Conservation (phyloP, 257 asterid species). For the Nicotiana paniculata region DNA sequence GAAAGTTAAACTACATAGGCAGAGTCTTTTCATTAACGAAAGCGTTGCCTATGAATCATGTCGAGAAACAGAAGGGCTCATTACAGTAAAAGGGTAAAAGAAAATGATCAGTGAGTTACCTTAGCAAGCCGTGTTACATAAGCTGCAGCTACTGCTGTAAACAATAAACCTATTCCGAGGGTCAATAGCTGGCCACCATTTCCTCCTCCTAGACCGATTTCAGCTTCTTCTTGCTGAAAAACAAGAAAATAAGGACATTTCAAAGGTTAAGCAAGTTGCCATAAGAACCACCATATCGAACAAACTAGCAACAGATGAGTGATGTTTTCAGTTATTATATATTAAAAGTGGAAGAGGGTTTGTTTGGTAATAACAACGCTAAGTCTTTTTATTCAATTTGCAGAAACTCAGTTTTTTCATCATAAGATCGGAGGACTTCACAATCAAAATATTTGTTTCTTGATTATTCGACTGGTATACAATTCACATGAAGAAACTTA, state of each 20-base stretch:
- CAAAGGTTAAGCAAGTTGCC: neutral
- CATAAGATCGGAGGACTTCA: neutral
- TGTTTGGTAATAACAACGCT: neutral
- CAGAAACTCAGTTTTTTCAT: neutral
- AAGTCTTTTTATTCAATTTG: neutral
- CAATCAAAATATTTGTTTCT: neutral
- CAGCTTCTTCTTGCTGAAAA: constrained; percentile 82
- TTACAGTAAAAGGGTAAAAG: neutral
- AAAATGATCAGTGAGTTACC: constrained; percentile 27
- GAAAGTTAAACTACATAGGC: neutral
- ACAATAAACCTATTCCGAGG: constrained; percentile 74
- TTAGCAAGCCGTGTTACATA: constrained; percentile 78
- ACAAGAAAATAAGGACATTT: neutral
- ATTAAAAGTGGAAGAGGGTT: neutral
- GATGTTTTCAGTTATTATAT: neutral
- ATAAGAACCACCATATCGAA: neutral
- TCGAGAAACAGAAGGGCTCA: neutral
- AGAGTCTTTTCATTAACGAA: no score
- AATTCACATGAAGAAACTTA: neutral
- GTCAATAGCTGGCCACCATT: constrained; percentile 65
- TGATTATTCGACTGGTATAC: neutral
- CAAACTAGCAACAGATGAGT: neutral
- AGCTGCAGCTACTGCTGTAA: constrained; percentile 75
- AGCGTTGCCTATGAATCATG: neutral
- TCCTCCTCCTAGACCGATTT: constrained; percentile 52